phyloP scores from a whole-genome alignment of 2,329 filamentous ascomycete genomes.

The Exophiala sp. region DNA sequence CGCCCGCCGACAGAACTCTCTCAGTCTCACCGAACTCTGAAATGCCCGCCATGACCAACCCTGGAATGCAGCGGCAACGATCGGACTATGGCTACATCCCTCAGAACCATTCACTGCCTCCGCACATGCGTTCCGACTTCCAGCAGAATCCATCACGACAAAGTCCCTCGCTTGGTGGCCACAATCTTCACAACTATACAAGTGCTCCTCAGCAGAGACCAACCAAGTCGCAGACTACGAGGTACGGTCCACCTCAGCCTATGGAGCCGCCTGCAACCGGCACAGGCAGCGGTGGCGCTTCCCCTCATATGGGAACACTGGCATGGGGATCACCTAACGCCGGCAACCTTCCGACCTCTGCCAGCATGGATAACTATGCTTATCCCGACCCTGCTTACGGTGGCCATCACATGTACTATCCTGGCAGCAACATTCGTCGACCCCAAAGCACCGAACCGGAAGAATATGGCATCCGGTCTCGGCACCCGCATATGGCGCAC shows the following conservation, averaged over 20 bases:
- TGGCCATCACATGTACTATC: constrained; percentile 64
- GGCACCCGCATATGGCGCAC: constrained; percentile 22
- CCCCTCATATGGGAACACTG: constrained; percentile 74
- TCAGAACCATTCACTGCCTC: constrained; percentile 68
- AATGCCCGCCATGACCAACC: constrained; percentile 61
- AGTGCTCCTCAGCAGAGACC: constrained; percentile 45
- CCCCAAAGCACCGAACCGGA: constrained; percentile 70
- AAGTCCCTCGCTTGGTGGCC: constrained; percentile 58
- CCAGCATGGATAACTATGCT: constrained; percentile 67
- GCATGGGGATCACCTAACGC: constrained; percentile 85
- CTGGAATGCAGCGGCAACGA: constrained; percentile 57
- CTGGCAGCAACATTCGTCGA: constrained; percentile 61
- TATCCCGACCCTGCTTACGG: constrained; percentile 70
- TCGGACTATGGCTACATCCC: constrained; percentile 70
- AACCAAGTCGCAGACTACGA: constrained; percentile 77
- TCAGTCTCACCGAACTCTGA: constrained; percentile 76
- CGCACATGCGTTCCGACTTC: constrained; percentile 72
- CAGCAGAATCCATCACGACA: constrained; percentile 59
- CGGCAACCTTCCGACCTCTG: constrained; percentile 64
- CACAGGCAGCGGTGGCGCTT: constrained; percentile 67
- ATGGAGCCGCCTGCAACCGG: constrained; percentile 72
- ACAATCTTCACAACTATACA: constrained; percentile 57
- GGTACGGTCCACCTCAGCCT: constrained; percentile 75
- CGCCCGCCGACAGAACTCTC: constrained; percentile 69
- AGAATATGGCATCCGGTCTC: constrained; percentile 57